phyloP scores from a whole-genome alignment of 306 rosid genomes.

The Quercus alba region DNA sequence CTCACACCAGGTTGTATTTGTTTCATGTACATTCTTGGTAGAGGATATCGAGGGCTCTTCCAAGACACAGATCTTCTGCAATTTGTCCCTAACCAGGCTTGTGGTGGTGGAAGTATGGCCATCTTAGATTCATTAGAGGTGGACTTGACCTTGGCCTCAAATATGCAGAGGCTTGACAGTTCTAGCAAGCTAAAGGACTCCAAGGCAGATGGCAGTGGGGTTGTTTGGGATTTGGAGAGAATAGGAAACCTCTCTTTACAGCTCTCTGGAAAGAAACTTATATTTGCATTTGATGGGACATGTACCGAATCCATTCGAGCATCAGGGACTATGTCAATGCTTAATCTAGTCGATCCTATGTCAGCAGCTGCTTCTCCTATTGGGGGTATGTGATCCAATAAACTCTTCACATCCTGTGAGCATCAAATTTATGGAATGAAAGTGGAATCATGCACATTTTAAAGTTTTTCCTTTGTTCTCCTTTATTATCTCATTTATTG shows the following conservation, averaged over 20 bases:
- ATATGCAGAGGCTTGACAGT: constrained; percentile 71
- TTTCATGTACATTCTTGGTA: constrained; percentile 96
- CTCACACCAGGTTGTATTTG: constrained; percentile 86
- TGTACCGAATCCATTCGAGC: constrained; percentile 68
- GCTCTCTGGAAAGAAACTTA: constrained; percentile 92
- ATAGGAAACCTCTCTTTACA: constrained; percentile 86
- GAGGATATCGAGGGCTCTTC: constrained; percentile 96
- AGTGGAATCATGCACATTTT: background rate
- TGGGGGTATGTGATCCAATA: constrained; percentile 75
- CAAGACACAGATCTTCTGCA: constrained; percentile 97
- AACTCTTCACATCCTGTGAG: constrained; percentile 1
- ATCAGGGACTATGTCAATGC: constrained; percentile 82
- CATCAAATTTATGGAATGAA: background rate
- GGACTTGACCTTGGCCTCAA: constrained; percentile 63
- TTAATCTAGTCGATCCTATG: constrained; percentile 96
- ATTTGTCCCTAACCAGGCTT: constrained; percentile 96
- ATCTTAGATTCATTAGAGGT: constrained; percentile 92
- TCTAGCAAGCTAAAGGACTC: constrained; percentile 64
- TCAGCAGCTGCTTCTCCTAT: constrained; percentile 99
- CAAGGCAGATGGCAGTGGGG: constrained; percentile 95
- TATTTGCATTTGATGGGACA: constrained; percentile 97
- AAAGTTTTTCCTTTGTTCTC: background rate
- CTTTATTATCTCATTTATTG: constrained; percentile 13
- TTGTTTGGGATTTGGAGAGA: constrained; percentile 99
- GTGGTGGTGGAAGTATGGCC: constrained; percentile 99